A percentile compares a stretch with the other conserved stretches of the same genome.
phyloP scores from a whole-genome alignment of 805 yeast species.

The Zygotorulaspora danielsina region DNA sequence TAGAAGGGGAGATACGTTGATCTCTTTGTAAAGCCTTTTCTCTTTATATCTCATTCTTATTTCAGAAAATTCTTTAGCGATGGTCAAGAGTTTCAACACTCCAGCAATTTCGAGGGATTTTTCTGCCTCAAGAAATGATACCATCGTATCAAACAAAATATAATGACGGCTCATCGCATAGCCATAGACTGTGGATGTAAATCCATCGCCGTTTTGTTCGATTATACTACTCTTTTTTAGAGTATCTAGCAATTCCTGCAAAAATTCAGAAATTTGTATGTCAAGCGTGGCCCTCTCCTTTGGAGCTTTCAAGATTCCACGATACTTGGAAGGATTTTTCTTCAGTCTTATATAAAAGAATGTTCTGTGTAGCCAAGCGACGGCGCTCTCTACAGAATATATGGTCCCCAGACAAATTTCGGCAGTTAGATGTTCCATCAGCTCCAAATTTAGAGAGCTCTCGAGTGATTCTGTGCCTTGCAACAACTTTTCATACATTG shows the following conservation, averaged over 20 bases:
- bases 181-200: constrained; percentile 41
- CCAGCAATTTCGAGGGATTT: constrained; percentile 17
- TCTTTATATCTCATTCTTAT: constrained; percentile 43
- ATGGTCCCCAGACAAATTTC: constrained; percentile 44
- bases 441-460: constrained; percentile 41
- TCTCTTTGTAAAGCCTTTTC: constrained; percentile 42
- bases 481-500: constrained; percentile 41
- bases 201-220: constrained; percentile 12
- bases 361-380: constrained; percentile 46
- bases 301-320: constrained; percentile 26
- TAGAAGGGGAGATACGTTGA: constrained; percentile 40
- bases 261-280: constrained; percentile 34
- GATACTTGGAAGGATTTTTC: constrained; percentile 41
- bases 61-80: constrained; percentile 40
- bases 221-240: constrained; percentile 36
- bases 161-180: constrained; percentile 48
- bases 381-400: constrained; percentile 36
- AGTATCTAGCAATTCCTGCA: constrained; percentile 34
- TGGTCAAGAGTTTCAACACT: constrained; percentile 32
- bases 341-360: constrained; percentile 45
- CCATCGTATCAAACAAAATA: constrained; percentile 43
- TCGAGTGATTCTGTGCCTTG: constrained; percentile 45
- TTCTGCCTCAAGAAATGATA: constrained; percentile 28
- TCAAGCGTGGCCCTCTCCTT: constrained; percentile 26
- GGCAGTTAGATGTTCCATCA: constrained; percentile 42